phyloP scores from a whole-genome alignment of 163 green algal species.

The Scenedesmus sp. region DNA sequence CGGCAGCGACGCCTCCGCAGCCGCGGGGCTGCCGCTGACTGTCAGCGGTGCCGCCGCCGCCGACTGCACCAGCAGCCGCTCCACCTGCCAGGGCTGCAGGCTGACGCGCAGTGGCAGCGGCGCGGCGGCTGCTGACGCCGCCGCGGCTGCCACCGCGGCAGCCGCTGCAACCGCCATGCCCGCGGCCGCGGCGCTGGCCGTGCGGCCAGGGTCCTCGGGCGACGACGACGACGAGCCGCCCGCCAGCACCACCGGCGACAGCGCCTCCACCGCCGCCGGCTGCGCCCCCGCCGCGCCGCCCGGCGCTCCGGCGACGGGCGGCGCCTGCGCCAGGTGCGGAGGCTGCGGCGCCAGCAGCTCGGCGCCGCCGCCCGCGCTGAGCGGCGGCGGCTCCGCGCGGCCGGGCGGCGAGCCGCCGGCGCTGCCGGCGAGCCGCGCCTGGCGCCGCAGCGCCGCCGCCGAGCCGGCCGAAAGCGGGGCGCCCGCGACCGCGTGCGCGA shows the following conservation, averaged over 20 bases:
- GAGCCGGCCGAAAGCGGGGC: background rate
- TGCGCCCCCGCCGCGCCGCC: no score
- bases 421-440: slow-evolving; percentile 1
- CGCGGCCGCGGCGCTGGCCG: no score
- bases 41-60: background rate
- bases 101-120: background rate
- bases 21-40: background rate
- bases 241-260: no score
- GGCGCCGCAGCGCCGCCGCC: slow-evolving; percentile 1
- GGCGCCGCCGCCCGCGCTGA: no score
- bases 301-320: no score
- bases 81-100: background rate
- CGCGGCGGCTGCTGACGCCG: background rate
- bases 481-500: slow-evolving; percentile 4
- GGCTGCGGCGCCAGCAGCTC: background rate
- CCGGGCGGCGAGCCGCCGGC: no score
- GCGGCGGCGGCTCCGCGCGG: no score
- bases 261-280: no score
- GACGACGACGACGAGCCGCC: no score
- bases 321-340: background rate
- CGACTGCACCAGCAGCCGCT: slow-evolving; percentile 6
- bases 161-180: no score
- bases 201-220: no score
- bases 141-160: background rate
- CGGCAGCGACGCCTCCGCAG: slow-evolving; percentile 4